A percentile compares a stretch with the other conserved stretches of the same genome.
Conservation (phyloP, 345 rosid species). For the Anastatica hierochuntica region DNA sequence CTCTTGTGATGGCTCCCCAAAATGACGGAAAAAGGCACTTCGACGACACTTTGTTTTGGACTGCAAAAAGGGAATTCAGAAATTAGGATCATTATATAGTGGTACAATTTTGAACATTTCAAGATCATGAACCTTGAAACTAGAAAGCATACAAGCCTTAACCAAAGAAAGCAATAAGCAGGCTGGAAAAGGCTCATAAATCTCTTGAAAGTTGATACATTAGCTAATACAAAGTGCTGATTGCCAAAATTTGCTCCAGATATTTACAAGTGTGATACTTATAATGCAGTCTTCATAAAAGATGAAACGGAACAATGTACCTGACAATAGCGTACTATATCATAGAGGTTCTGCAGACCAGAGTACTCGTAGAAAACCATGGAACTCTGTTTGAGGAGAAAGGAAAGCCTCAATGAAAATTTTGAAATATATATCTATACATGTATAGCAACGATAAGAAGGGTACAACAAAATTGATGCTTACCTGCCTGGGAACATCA, state of each 20-base stretch:
- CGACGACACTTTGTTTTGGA: conserved; percentile 78
- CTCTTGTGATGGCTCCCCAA: conserved; percentile 81
- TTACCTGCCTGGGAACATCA: conserved; percentile 92
- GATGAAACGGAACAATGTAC: conserved; percentile 28
- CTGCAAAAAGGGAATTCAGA: conserved; percentile 30
- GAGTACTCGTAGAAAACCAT: conserved; percentile 95
- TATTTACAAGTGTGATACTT: background rate
- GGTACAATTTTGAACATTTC: background rate
- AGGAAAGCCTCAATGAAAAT: conserved; percentile 4
- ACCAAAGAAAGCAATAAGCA: conserved; percentile 1
- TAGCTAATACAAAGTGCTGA: background rate
- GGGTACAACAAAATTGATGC: background rate
- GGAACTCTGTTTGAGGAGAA: conserved; percentile 57
- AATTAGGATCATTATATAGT: background rate
- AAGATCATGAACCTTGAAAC: background rate
- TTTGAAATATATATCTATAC: background rate
- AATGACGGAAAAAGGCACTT: conserved; percentile 68
- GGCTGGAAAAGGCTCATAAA: background rate
- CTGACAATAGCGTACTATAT: conserved; percentile 86
- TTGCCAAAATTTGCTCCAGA: conserved; percentile 1
- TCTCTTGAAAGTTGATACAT: background rate
- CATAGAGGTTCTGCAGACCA: conserved; percentile 89
- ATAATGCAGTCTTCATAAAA: background rate
- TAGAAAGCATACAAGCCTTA: background rate
- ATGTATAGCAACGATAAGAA: background rate